Base-by-base conservation (phyloP, 2,329 filamentous ascomycete genomes). In the Cladosporium sp. region DNA sequence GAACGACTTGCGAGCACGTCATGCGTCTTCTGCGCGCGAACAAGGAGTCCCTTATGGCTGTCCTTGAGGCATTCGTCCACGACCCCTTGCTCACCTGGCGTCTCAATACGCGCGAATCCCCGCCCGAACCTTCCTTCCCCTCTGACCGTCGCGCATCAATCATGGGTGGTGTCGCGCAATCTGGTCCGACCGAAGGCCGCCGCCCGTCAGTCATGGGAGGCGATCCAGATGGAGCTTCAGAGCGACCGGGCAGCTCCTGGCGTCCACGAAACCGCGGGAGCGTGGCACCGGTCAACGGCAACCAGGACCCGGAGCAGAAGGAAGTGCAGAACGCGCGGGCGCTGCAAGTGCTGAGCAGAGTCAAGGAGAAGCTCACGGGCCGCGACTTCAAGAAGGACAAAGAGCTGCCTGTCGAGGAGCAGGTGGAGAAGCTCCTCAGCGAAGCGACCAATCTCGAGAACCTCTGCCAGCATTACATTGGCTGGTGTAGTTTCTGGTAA, bases 71-170 rank as follows among this genome's bases (percentile, higher is more conserved):
- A 70, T 99, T 99, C 81, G 97, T 99, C 71, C 96, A 99, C 77
- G 95, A 99, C 78, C 95, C 96, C n/a, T 86, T 99, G 50, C 90
- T 99, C 64, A 99, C 93, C 58, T 99, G 95, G 95, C 90, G 95
- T 72, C 86, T 99, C 56, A 85, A 85, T 68, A 83, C 84, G 66
- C 84, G 85, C 66, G 86, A 89, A 69, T 86, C 85, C 7, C 86
- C 87, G 2, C 83, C 83, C 5, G 82, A 86, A 64, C 83, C 85
- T 33, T 84, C 85, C 40, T 88, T 88, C 77, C 82, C 82, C 7
- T 84, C 85, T 0, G 87, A 89, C 71, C 86, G 87, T 60, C 84
- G 86, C 66, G 81, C 84, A 66, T 86, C 84, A 49, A 83, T 88
- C 70, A 85, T 88, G 69, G 83, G 82, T 65, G 77, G 78, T 50